Percentiles rank a stretch among this genome's conserved stretches.
Evolutionary conservation across 2,329 filamentous ascomycete genomes (phyloP).

Genomic region (Alternaria triticina): DNA sequence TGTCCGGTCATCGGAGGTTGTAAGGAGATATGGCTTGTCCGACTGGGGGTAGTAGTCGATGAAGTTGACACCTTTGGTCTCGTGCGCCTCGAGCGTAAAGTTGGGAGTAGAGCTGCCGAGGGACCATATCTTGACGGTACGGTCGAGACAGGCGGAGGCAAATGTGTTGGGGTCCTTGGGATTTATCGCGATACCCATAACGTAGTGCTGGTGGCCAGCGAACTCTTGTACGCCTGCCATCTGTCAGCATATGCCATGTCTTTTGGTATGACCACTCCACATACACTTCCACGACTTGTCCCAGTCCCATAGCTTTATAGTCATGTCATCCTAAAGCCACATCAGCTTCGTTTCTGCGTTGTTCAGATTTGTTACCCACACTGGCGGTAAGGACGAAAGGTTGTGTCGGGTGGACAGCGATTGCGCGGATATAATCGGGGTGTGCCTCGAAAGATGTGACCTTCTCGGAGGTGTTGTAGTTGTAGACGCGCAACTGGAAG

Average conservation of each 20-base stretch:
- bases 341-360: conserved; percentile 25
- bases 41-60: conserved; percentile 83
- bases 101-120: conserved; percentile 92
- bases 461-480: conserved; percentile 99
- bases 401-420: conserved; percentile 92
- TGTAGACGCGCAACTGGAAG: conserved; percentile 83
- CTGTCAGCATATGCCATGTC: conserved; percentile 25
- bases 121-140: conserved; percentile 98
- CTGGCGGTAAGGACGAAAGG: conserved; percentile 96
- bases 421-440: conserved; percentile 97
- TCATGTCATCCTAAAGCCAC: conserved; percentile 46
- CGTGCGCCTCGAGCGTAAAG: conserved; percentile 95
- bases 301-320: conserved; percentile 98
- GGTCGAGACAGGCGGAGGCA: conserved; percentile 91
- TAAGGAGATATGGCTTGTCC: conserved; percentile 85
- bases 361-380: conserved; percentile 28
- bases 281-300: conserved; percentile 94
- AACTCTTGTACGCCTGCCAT: conserved; percentile 76
- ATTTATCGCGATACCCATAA: conserved; percentile 96
- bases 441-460: conserved; percentile 97
- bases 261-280: background rate
- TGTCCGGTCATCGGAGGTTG: conserved; percentile 93
- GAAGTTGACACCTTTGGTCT: conserved; percentile 97
- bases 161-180: conserved; percentile 84
- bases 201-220: conserved; percentile 94